Conservation (phyloP, 73 alveolate genomes). For the Paramecium pentaurelia region DNA sequence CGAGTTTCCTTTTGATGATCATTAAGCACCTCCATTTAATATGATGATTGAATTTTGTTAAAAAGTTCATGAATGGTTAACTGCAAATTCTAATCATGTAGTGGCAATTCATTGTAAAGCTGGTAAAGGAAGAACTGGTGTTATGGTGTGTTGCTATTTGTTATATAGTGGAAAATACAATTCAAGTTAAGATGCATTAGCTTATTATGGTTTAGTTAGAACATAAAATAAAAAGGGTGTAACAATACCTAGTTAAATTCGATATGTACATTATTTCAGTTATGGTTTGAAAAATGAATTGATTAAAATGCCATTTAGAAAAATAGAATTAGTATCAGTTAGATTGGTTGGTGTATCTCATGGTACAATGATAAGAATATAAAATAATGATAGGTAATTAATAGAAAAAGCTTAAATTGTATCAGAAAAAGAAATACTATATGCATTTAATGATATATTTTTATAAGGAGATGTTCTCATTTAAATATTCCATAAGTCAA, state of each 20-base stretch:
- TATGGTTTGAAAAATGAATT: neutral
- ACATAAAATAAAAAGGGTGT: conserved; percentile 70
- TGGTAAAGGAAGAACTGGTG: conserved; percentile 99
- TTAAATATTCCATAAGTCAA: conserved; percentile 34
- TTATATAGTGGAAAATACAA: conserved; percentile 75
- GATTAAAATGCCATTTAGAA: neutral
- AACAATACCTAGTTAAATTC: conserved; percentile 57
- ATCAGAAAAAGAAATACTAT: neutral
- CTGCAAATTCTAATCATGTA: conserved; percentile 66
- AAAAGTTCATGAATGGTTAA: conserved; percentile 31
- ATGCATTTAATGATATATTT: neutral
- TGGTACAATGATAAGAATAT: conserved; percentile 3
- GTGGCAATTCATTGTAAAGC: conserved; percentile 98
- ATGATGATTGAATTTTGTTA: conserved; percentile 37
- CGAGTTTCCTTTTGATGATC: conserved; percentile 64
- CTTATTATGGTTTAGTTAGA: conserved; percentile 88
- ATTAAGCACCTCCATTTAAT: conserved; percentile 54
- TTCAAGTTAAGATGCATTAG: conserved; percentile 84
- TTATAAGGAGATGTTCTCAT: conserved; percentile 49
- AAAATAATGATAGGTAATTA: neutral
- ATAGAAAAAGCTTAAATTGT: neutral
- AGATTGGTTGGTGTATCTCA: conserved; percentile 47
- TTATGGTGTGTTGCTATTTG: conserved; percentile 88
- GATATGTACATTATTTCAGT: conserved; percentile 58
- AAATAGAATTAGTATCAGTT: neutral